These are phyloP conservation scores for Theobroma cacao DNA, from an alignment of 345 rosid genomes.

Conservation along the genomic window DNA sequence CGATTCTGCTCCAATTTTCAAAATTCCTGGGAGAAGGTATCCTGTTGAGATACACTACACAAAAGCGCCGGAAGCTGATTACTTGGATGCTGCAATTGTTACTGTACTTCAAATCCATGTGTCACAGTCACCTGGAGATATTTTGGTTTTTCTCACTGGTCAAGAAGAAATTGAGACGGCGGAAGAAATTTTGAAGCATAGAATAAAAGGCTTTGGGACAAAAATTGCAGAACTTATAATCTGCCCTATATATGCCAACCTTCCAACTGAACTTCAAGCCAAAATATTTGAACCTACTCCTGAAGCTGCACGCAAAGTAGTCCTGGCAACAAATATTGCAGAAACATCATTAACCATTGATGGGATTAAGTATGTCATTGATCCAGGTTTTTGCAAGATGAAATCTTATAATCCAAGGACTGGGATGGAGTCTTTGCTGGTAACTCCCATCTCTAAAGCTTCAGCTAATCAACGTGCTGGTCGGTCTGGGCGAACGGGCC, in stretches of 20 bases:
- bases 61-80: constrained; percentile 97
- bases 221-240: constrained; percentile 92
- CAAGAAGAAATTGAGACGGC: constrained; percentile 98
- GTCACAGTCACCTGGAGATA: constrained; percentile 77
- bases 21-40: constrained; percentile 92
- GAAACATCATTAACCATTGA: constrained; percentile 96
- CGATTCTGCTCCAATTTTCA: constrained; percentile 91
- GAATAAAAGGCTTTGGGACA: constrained; percentile 88
- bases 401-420: constrained; percentile 95
- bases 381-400: constrained; percentile 97
- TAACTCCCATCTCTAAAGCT: constrained; percentile 92
- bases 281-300: constrained; percentile 98
- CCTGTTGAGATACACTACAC: constrained; percentile 94
- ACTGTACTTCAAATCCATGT: constrained; percentile 89
- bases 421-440: constrained; percentile 93
- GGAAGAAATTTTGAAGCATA: constrained; percentile 85
- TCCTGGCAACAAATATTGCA: constrained; percentile 93
- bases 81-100: constrained; percentile 92
- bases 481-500: constrained; percentile 95
- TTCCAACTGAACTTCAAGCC: constrained; percentile 95
- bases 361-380: constrained; percentile 90
- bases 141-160: constrained; percentile 87
- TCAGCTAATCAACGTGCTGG: constrained; percentile 97
- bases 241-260: constrained; percentile 95
- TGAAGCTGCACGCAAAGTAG: constrained; percentile 94